A percentile compares a stretch with the other conserved stretches of the same genome.
Conservation (phyloP, 345 rosid genomes). For the Brassica carinata region DNA sequence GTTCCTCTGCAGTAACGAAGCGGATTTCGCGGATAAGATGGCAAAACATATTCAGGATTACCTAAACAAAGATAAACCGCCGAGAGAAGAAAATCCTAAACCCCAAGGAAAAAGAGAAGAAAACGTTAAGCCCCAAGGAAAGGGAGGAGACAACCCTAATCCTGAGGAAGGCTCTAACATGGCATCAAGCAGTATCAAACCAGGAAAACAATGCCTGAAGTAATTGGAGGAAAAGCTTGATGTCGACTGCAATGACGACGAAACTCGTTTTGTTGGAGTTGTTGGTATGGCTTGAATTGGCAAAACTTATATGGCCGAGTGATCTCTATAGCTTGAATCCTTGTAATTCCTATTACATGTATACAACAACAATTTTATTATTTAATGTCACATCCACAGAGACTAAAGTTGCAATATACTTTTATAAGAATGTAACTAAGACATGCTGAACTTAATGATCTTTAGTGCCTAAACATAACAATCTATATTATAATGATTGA, state of each 20-base stretch:
- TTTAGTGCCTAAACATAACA: too few relatives aligned
- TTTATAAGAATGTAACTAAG: too few relatives aligned
- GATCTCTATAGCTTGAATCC: not conserved
- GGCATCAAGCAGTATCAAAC: not conserved
- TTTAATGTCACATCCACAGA: too few relatives aligned
- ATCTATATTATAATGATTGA: too few relatives aligned
- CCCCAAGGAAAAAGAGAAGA: not conserved
- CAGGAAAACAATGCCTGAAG: not conserved
- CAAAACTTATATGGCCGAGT: conserved; percentile 2
- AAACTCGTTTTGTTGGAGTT: conserved; percentile 11
- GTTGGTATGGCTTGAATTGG: conserved; percentile 35
- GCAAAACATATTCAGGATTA: not conserved
- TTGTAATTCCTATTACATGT: too few relatives aligned
- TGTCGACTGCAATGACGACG: not conserved
- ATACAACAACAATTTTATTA: too few relatives aligned
- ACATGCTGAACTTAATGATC: too few relatives aligned
- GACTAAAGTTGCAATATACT: too few relatives aligned
- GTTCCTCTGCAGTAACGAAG: not conserved
- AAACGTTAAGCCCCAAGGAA: too few relatives aligned
- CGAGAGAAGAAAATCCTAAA: not conserved
- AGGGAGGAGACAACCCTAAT: not conserved
- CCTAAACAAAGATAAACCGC: not conserved
- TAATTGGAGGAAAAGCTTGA: conserved; percentile 8
- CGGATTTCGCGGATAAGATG: not conserved
- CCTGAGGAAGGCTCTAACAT: not conserved